Base-by-base conservation (phyloP, 2,329 filamentous ascomycete species). In the Cercospora canescens region DNA sequence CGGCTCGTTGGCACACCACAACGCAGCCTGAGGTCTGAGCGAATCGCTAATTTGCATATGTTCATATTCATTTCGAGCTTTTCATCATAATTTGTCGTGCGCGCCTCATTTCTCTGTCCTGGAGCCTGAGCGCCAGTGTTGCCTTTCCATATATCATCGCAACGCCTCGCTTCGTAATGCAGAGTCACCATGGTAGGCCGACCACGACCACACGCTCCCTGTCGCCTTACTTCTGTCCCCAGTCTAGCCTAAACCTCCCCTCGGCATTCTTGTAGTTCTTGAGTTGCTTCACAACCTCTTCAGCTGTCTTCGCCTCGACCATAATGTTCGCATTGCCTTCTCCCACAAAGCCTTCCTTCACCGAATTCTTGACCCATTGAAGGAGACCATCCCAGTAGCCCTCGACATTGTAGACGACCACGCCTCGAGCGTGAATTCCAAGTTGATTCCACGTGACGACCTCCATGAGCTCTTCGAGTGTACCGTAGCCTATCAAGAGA, bases 381-480 rank as follows among this genome's bases (percentile, higher is more conserved):
- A 97, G 79, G 68, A 99, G 82, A 0, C 93, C 93, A 78, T 96
- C 91, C 87, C 94, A 99, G 80, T 96, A 98, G 0, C 93, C 93
- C 62, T 94, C 89, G 28, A 97, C 85, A 78, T 98, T 98, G 72
- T 92, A 87, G 57, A 97, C 82, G 62, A 94, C 89, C 54, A 98
- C 89, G 3, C 91, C 91, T 58, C 86, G 84, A 72, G 85, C 85
- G 80, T 98, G 95, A 71, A 99, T 98, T 1, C 95, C 94, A 58
- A 99, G 81, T 82, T 98, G 95, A 79, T 97, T 98, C 77, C 95
- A 99, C 11, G 92, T 96, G 28, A 89, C 89, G 2, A 92, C 88
- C 82, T 96, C 92, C 79, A 97, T 93, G 76, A 99, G 85, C 84
- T 99, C 95, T 82, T 99, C 95, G 77, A 98, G 86, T 2, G 95